Evolutionary conservation across 768 basidiomycete species (phyloP).

Genomic region (Heimioporus sp.): DNA sequence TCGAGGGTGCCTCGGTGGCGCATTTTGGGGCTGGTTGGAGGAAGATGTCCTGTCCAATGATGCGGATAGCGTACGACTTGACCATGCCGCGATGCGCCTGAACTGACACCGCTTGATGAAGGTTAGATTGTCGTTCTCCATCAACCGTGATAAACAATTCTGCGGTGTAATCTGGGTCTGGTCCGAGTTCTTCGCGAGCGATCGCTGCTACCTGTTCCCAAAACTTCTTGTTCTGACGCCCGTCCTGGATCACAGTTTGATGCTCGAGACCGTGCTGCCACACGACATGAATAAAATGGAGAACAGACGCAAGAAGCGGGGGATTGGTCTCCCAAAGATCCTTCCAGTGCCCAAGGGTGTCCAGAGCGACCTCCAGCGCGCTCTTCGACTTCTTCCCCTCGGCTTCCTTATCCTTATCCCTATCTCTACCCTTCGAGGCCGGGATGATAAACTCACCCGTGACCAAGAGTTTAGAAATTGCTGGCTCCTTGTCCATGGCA

Average conservation of each 20-base stretch:
- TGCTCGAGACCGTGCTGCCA: slow-evolving; percentile 84
- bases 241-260: slow-evolving; percentile 50
- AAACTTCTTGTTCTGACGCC: slow-evolving; percentile 57
- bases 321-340: slow-evolving; percentile 78
- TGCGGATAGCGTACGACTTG: slow-evolving; percentile 73
- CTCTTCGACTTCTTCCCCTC: slow-evolving; percentile 43
- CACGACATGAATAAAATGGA: slow-evolving; percentile 73
- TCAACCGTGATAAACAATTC: slow-evolving; percentile 43
- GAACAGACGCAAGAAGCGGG: slow-evolving; percentile 65
- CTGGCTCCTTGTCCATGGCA: slow-evolving; percentile 84
- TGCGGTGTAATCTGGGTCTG: slow-evolving; percentile 65
- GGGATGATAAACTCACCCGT: slow-evolving; percentile 65
- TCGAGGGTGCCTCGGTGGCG: slow-evolving; percentile 36
- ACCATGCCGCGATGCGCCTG: slow-evolving; percentile 69
- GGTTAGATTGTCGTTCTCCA: slow-evolving; percentile 43
- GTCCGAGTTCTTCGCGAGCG: slow-evolving; percentile 67
- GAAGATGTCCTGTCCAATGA: slow-evolving; percentile 74
- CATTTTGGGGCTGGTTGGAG: slow-evolving; percentile 48
- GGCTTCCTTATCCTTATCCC: slow-evolving; percentile 15
- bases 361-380: slow-evolving; percentile 65
- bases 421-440: slow-evolving; percentile 38
- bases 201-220: slow-evolving; percentile 71
- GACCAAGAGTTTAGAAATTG: slow-evolving; percentile 76
- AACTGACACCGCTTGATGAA: slow-evolving; percentile 58
- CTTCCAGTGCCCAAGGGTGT: slow-evolving; percentile 68